These are phyloP conservation scores for Rhytidiadelphus loreus DNA, from an alignment of 225 moss, liverwort and hornwort species.

Conservation along the genomic window DNA sequence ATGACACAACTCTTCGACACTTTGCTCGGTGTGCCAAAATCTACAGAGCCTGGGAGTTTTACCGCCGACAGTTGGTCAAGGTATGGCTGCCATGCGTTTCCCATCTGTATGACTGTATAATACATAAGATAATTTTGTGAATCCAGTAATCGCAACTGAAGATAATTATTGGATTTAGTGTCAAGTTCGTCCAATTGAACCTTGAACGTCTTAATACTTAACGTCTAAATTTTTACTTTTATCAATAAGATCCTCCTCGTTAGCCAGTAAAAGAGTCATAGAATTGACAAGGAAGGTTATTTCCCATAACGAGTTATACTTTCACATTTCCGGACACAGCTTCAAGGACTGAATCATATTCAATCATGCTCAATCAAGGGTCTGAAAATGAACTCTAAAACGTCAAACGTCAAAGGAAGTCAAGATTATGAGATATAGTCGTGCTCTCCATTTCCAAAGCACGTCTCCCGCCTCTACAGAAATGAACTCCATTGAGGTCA, in stretches of 20 bases:
- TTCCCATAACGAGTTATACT: neutral
- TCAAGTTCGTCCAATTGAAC: neutral
- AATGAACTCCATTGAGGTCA: neutral
- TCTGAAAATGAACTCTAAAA: neutral
- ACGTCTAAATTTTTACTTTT: neutral
- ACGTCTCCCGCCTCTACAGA: neutral
- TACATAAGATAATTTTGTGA: neutral
- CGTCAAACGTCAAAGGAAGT: neutral
- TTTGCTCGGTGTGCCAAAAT: conserved; percentile 73
- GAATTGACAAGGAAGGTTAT: too few relatives aligned
- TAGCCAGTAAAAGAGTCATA: neutral
- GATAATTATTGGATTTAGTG: neutral
- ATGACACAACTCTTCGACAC: conserved; percentile 48
- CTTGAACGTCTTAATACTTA: neutral
- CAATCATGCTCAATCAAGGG: neutral
- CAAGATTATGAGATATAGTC: neutral
- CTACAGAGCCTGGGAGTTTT: conserved; percentile 79
- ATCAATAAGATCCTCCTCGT: neutral
- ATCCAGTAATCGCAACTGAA: neutral
- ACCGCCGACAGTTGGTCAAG: conserved; percentile 64
- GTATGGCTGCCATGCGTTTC: conserved; percentile 15
- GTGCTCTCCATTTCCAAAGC: neutral
- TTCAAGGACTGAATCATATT: neutral
- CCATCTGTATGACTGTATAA: too few relatives aligned
- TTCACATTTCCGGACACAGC: neutral